Percentiles rank a stretch among this genome's conserved stretches.
phyloP scores from a whole-genome alignment of 2,329 filamentous ascomycete genomes.

The Aspergillus pseudoterreus region DNA sequence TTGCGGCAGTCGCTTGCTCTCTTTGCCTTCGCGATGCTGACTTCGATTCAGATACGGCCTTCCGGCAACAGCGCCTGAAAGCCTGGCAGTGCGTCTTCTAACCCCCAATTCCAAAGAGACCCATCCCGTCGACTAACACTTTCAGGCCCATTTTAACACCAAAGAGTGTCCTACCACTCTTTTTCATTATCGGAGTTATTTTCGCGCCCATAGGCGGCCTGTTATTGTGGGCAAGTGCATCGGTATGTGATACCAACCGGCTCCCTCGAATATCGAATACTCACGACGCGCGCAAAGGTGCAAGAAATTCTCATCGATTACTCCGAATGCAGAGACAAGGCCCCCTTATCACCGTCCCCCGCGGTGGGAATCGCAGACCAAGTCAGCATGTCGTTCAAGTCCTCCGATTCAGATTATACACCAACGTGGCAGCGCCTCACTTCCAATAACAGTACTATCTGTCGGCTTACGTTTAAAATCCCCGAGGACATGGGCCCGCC shows the following conservation, averaged over 20 bases:
- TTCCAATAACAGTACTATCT: conserved; percentile 49
- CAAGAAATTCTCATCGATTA: conserved; percentile 92
- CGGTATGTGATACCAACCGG: conserved; percentile 49
- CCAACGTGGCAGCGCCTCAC: conserved; percentile 29
- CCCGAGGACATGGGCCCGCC: conserved; percentile 76
- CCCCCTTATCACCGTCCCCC: conserved; percentile 47
- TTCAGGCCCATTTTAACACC: conserved; percentile 85
- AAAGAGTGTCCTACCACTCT: conserved; percentile 86
- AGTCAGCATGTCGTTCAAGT: conserved; percentile 70
- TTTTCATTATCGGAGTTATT: conserved; percentile 85
- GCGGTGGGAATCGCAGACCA: conserved; percentile 41
- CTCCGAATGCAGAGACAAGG: conserved; percentile 65
- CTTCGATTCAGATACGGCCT: conserved; percentile 72
- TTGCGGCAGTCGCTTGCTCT: background rate
- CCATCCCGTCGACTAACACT: conserved; percentile 10
- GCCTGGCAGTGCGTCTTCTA: conserved; percentile 82
- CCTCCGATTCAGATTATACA: conserved; percentile 36
- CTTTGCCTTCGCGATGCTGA: conserved; percentile 13
- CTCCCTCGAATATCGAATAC: conserved; percentile 9
- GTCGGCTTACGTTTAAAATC: conserved; percentile 73
- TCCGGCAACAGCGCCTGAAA: conserved; percentile 93
- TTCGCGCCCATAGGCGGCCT: conserved; percentile 90
- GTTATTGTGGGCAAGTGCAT: conserved; percentile 77
- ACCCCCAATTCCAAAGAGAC: background rate
- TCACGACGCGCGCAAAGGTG: conserved; percentile 53